Percentiles rank a stretch among this genome's conserved stretches.
Conservation (phyloP, 305 asterid genomes). For the Fraxinus greggii region DNA sequence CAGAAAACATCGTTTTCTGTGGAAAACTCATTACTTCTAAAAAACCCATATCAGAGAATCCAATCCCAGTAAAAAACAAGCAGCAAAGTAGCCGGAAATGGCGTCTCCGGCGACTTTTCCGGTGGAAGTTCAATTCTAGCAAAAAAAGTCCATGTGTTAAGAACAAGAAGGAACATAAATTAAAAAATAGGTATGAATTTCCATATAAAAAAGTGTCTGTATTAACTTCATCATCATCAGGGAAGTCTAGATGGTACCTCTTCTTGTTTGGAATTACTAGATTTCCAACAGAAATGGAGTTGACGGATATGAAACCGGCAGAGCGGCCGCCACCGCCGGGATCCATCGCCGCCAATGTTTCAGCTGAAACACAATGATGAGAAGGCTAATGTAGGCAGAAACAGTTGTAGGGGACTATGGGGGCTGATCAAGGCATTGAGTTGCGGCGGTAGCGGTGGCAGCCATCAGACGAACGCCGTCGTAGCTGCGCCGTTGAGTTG, state of each 20-base stretch:
- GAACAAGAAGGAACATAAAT: slow-evolving; percentile 23
- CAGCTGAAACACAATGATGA: slow-evolving; percentile 14
- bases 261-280: slow-evolving; percentile 50
- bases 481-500: slow-evolving; percentile 25
- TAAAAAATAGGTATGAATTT: slow-evolving; percentile 16
- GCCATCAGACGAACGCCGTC: slow-evolving; percentile 27
- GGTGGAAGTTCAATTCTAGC: slow-evolving; percentile 21
- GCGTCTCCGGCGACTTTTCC: slow-evolving; percentile 16
- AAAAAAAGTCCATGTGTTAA: slow-evolving; percentile 10
- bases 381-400: slow-evolving; percentile 9
- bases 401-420: slow-evolving; percentile 37
- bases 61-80: slow-evolving; percentile 14
- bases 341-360: slow-evolving; percentile 20
- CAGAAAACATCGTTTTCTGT: slow-evolving; percentile 58
- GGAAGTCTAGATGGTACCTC: slow-evolving; percentile 51
- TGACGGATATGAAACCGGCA: slow-evolving; percentile 51
- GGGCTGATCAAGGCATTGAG: slow-evolving; percentile 57
- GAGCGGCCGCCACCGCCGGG: slow-evolving; percentile 35
- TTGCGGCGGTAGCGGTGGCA: slow-evolving; percentile 34
- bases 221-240: slow-evolving; percentile 40
- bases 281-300: slow-evolving; percentile 39
- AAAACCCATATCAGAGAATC: slow-evolving; percentile 21
- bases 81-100: slow-evolving; percentile 22
- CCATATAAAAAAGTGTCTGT: slow-evolving; percentile 37
- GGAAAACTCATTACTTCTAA: slow-evolving; percentile 52